Evolutionary conservation across 805 yeast species (phyloP).

Genomic region (Wickerhamiella azymoides): DNA sequence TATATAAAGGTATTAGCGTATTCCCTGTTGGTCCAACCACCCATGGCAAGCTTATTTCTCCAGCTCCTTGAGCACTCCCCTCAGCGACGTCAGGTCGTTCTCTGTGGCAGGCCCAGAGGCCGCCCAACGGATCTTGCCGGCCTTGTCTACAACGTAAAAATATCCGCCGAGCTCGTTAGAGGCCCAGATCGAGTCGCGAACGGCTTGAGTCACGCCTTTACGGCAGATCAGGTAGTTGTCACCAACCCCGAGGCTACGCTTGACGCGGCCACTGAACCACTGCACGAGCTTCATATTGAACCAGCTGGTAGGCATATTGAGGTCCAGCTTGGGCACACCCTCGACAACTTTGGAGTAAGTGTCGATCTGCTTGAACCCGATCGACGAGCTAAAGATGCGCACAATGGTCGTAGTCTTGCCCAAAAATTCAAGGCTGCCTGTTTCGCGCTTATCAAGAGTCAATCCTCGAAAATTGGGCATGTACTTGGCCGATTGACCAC

Average conservation of each 20-base stretch:
- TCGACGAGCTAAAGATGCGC: constrained; percentile 48
- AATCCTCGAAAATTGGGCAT: constrained; percentile 68
- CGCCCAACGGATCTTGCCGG: constrained; percentile 78
- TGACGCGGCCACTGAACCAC: constrained; percentile 35
- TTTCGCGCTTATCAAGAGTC: constrained; percentile 29
- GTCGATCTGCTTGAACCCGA: constrained; percentile 55
- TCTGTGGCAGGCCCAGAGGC: constrained; percentile 67
- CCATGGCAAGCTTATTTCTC: not conserved
- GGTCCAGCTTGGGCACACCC: constrained; percentile 55
- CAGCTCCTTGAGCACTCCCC: constrained; percentile 1
- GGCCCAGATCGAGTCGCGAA: constrained; percentile 46
- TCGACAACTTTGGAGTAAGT: constrained; percentile 41
- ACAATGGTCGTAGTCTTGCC: constrained; percentile 46
- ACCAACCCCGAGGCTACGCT: constrained; percentile 37
- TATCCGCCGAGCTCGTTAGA: constrained; percentile 76
- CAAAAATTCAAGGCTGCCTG: constrained; percentile 29
- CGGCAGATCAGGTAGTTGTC: constrained; percentile 51
- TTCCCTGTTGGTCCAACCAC: no score
- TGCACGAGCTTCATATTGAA: constrained; percentile 53
- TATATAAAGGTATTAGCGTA: no score
- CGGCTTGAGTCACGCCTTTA: constrained; percentile 39
- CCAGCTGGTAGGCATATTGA: constrained; percentile 61
- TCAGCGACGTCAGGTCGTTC: constrained; percentile 45
- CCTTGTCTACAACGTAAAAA: constrained; percentile 59
- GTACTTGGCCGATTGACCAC: constrained; percentile 53